Base-by-base conservation (phyloP, 1,139 yeast genomes). In the Saccharomycopsis hybrid region DNA sequence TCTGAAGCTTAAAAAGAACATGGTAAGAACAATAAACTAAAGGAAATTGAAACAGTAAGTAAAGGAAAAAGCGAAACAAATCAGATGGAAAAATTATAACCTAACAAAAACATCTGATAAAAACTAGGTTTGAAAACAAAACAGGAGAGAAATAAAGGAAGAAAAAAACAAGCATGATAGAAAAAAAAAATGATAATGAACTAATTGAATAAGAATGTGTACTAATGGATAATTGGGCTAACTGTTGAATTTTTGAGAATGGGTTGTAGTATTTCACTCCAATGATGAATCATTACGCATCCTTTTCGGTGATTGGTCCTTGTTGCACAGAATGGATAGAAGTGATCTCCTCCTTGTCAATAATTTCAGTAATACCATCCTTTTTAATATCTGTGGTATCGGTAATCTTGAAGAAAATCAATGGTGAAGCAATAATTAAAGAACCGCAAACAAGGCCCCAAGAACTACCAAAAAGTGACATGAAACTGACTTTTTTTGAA, bases 381-480 rank as follows among this genome's bases (percentile, higher is more conserved):
- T 66, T 63, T 53, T 68, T 73, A n/a, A 63, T 58, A 31, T 63
- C 68, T 41, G 80, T 73, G 55, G 66, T 70, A 55, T 78, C 80
- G 39, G 65, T 65, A 54, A 79, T 67, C 58, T 60, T 66, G 60
- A 66, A 70, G 58, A 68, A 71, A 41, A 77, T 62, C 38, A 68
- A 56, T 5, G 73, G 73, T 30, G 62, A 48, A 8, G 73, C 76
- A 52, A 76, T 55, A 9, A 75, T 32, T 53, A 80, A 66, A 27
- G 81, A 68, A 11, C 74, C 83, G 41, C 66, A 68, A 42, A 72
- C 66, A 57, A 80, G 65, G n/a, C 70, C 84, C 85, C 85, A 79
- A 24, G 77, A 70, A 29, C 78, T 68, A 9, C 69, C 79, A 58
- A 77, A 78, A 65, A 77, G 62, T 49, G 63, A 60, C 60, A 70